Conservation (phyloP, 129 eudicot species). For the Ambrosia trifida region DNA sequence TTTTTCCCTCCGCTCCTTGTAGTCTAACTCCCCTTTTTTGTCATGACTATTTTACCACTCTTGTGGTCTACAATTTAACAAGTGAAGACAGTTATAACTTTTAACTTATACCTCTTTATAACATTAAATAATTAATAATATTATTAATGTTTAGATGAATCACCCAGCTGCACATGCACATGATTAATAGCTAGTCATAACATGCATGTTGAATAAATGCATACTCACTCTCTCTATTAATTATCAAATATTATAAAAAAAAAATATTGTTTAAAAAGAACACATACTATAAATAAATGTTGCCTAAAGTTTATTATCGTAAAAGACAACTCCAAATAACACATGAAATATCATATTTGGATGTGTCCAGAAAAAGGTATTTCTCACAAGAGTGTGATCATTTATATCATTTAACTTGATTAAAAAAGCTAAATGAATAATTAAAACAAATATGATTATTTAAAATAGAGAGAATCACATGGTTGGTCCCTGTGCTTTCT, state of each 20-base stretch:
- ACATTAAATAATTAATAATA: background rate
- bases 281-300: background rate
- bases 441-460: no score
- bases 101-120: background rate
- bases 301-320: background rate
- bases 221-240: slow-evolving; percentile 2
- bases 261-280: background rate
- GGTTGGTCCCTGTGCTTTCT: no score
- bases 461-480: no score
- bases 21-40: background rate
- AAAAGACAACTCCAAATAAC: no score
- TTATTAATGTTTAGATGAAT: background rate
- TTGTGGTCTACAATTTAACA: background rate
- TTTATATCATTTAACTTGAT: no score
- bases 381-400: no score
- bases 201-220: slow-evolving; percentile 26
- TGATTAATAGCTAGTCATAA: slow-evolving; percentile 21
- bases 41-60: background rate
- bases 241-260: background rate
- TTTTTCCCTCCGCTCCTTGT: no score
- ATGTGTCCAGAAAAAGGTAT: no score
- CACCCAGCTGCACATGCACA: slow-evolving; percentile 22
- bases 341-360: no score
- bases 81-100: background rate
- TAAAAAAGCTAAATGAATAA: no score